Evolutionary conservation across 345 rosid species (phyloP), one percentile per base, ranked within the genome.

Genomic region (Camelina neglecta): DNA sequence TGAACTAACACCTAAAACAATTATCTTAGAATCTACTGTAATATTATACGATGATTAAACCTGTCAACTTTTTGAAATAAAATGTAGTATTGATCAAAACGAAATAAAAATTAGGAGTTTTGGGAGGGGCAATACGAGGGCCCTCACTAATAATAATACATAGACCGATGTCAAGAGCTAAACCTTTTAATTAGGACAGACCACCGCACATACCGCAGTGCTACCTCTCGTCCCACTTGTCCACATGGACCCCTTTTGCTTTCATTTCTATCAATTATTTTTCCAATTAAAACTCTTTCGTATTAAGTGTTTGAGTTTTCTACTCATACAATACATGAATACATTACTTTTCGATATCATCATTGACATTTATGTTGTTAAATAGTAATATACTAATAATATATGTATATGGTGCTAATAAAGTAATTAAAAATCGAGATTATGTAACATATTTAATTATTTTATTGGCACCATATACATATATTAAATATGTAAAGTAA

Each of bases 151-250:
- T 33, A 11, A 39, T 33, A 11, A 39, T 9, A 10, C 3, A 39
- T 72, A 63, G 7, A 29, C 8, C 41, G 67, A 39, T 51, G 51
- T 61, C 13, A 48, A 45, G 8, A 64, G 8, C 26, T 24, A 24
- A 24, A 60, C 45, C 57, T 48, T 45, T 48, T 11, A 62, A 21
- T 68, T 39, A 69, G 55, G 55, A 69, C 64, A 54, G 57, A 64
- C 71, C 57, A 41, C 42, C 42, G 58, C 67, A 70, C 74, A 70
- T 23, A 70, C 74, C 51, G 33, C 45, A 29, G 49, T 60, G 66
- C 49, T 69, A 42, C 53, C 47, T 1, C 15, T 41, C 23, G 31
- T 65, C 77, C 77, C 71, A 74, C 77, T 74, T 56, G 77, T 65
- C 61, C 36, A 16, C 23, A 4, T 58, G 60, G 79, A 60, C 73